phyloP scores from a whole-genome alignment of 441 rosid genomes.

The Populus trichocarpa region DNA sequence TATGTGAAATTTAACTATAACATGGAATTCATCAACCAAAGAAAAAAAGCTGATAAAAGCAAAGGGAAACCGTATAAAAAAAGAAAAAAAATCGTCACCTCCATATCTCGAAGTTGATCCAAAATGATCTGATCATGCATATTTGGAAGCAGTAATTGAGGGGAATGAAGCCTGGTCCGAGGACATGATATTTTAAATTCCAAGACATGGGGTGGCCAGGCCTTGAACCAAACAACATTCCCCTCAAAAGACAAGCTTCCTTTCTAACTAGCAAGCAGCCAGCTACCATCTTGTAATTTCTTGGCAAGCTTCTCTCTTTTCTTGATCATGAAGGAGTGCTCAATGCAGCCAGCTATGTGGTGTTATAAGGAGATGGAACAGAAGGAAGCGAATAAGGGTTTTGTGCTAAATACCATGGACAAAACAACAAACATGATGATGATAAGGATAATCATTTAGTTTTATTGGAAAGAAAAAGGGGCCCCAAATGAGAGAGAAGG shows the following conservation, averaged over 20 bases:
- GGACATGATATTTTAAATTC: background rate
- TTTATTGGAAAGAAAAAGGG: slow-evolving; percentile 15
- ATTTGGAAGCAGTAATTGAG: slow-evolving; percentile 37
- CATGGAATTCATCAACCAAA: background rate
- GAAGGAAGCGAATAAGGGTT: background rate
- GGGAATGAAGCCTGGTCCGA: slow-evolving; percentile 78
- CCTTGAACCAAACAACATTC: slow-evolving; percentile 49
- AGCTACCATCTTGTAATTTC: background rate
- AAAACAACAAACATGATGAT: slow-evolving; percentile 5
- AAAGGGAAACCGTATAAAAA: background rate
- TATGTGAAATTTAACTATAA: background rate
- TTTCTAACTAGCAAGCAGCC: too few species aligned
- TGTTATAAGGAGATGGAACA: background rate
- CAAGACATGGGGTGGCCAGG: background rate
- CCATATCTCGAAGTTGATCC: background rate
- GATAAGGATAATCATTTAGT: slow-evolving; percentile 27
- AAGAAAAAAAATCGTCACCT: background rate
- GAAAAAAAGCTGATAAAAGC: background rate
- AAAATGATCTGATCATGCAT: background rate
- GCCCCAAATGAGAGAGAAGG: background rate
- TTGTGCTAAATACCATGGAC: slow-evolving; percentile 1
- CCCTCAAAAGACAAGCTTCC: slow-evolving; percentile 39
- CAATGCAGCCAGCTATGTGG: background rate
- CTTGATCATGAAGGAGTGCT: background rate
- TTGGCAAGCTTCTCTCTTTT: too few species aligned